Evolutionary conservation across 345 rosid species (phyloP), one percentile per base, ranked within the genome.

Genomic region (Arabis hirsuta): DNA sequence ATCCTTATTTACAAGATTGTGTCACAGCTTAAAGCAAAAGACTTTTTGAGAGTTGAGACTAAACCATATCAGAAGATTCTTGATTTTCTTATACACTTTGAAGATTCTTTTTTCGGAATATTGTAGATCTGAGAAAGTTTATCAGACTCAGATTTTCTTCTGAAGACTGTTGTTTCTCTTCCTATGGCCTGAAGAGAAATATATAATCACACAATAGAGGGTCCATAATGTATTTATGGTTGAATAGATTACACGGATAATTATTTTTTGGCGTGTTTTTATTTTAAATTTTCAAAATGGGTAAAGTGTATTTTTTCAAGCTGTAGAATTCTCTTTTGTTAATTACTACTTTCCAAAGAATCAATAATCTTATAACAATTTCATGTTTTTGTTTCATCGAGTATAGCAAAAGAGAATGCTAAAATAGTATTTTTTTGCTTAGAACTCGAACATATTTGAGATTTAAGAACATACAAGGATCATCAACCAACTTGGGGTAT

Each of bases 1-100:
- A 90, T 80, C 93, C 96, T 36, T 86, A 85, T 78, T 67, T 86
- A 53, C 83, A 80, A 70, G 86, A 87, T 47, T 95, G 99, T 76
- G 62, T 78, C 58, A 76, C 84, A 51, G 84, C 93, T 78, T 91
- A 70, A 84, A 78, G 66, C 47, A 55, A 70, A 75, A 73, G 50
- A 43, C 46, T 78, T 57, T 56, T 41, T 27, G 24, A 59, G 67
- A 66, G 67, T 73, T 73, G 77, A 57, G 62, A 31, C 67, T 56
- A 47, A 20, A 57, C 71, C 55, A 58, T 32, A 67, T 74, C 55
- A 59, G 34, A 60, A 67, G 62, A 67, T 74, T 67, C 73, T 62
- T 74, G 73, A 60, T 61, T 67, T 29, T 62, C 57, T 54, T 55
- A 45, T 62, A 54, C 53, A 68, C 24, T 54, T 68, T 62, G 59